A percentile compares a stretch with the other conserved stretches of the same genome.
These are phyloP conservation scores for Ophiocordyceps camponoti-rufipedis DNA, from an alignment of 2,329 filamentous ascomycete species.

Conservation along the genomic window DNA sequence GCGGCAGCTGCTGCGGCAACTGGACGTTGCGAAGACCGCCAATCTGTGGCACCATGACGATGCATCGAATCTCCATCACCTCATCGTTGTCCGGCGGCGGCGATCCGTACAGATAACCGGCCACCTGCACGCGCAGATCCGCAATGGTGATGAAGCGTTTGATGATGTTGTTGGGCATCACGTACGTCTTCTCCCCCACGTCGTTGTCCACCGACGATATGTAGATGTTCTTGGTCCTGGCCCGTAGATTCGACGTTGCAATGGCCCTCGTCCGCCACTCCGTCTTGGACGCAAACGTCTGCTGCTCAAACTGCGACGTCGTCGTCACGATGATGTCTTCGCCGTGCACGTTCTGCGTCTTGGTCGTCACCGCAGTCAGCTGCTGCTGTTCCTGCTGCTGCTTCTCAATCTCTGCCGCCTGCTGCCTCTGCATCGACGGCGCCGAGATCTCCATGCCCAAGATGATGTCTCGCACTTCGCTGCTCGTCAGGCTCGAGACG, in stretches of 20 bases:
- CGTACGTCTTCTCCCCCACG: constrained; percentile 81
- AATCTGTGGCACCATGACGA: constrained; percentile 95
- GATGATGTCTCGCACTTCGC: constrained; percentile 95
- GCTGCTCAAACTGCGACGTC: constrained; percentile 93
- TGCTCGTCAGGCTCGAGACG: constrained; percentile 86
- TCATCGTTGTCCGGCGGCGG: constrained; percentile 90
- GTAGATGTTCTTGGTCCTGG: constrained; percentile 93
- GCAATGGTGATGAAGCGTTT: constrained; percentile 97
- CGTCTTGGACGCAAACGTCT: constrained; percentile 95
- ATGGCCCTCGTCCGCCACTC: constrained; percentile 97
- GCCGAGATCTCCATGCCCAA: constrained; percentile 98
- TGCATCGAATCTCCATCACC: constrained; percentile 91
- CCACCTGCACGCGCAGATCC: constrained; percentile 89
- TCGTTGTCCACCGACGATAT: constrained; percentile 91
- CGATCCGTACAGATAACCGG: constrained; percentile 83
- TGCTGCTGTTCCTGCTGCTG: constrained; percentile 95
- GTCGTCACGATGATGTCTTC: constrained; percentile 98
- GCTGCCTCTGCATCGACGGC: constrained; percentile 93
- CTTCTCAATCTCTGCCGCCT: constrained; percentile 97
- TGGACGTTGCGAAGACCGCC: constrained; percentile 85
- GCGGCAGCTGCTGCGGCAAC: constrained; percentile 72
- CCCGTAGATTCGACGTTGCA: constrained; percentile 86
- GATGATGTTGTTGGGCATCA: constrained; percentile 98
- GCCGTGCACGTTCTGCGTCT: constrained; percentile 91
- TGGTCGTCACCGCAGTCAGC: constrained; percentile 90